Base-by-base conservation (phyloP, 495 filamentous ascomycete species). In the Thermothielavioides terrestris region DNA sequence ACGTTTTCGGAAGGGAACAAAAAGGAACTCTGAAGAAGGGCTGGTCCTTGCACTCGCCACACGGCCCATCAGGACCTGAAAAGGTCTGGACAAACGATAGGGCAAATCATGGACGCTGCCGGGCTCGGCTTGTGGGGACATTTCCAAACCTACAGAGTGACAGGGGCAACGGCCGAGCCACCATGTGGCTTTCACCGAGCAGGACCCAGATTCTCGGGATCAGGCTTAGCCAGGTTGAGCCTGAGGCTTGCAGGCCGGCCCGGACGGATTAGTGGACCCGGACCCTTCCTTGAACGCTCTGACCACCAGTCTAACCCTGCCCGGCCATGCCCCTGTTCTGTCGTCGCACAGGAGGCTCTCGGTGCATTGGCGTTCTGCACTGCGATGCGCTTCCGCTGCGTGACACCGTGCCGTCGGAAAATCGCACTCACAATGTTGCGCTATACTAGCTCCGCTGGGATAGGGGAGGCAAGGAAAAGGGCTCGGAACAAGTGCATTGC, bases 181-280 rank as follows among this genome's bases (percentile, higher is more conserved):
- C 53, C 37, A 46, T 46, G 53, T 55, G 53, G 53, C 53, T 46
- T 23, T 15, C 32, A 43, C n/a, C 17, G 9, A 11, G 7, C 17
- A 14, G 42, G 59, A 59, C 34, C 57, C 60, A 57, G 23, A 51
- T 45, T 39, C 47, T 62, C 59, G 56, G 59, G 58, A 49, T 43
- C 41, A 43, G 37, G 21, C 46, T 49, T 49, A 37, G 17, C 46
- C 46, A 2, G 18, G 15, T 49, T 39, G 17, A 31, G 46, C 37
- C 46, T 41, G 37, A 50, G 47, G 47, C 47, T 50, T 58, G 55
- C 55, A 53, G 36, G 46, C 42, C 28, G 15, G 32, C 30, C 44
- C 25, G 22, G 27, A 32, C 32, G 35, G 43, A 22, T n/a, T n/a
- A n/a, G n/a, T n/a, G n/a, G n/a, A n/a, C n/a, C n/a, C n/a, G n/a